A percentile compares a stretch with the other conserved stretches of the same genome.
Conservation (phyloP, 2,329 filamentous ascomycete genomes). For the Laburnicola sp. region DNA sequence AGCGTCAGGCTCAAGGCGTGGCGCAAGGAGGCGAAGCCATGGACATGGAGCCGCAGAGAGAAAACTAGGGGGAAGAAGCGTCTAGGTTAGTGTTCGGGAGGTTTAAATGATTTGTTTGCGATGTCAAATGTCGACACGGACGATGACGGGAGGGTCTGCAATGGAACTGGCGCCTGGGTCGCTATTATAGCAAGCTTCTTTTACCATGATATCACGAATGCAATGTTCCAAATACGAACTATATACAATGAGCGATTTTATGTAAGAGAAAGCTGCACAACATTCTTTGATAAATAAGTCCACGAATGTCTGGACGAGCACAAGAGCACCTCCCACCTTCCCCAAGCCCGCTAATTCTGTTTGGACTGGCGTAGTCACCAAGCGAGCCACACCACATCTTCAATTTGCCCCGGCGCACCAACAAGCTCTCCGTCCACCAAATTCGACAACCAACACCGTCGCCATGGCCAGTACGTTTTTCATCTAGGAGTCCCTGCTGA, state of each 20-base stretch:
- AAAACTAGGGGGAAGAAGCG: conserved; percentile 14
- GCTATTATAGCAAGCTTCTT: conserved; percentile 1
- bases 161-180: conserved; percentile 1
- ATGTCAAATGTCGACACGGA: conserved; percentile 1
- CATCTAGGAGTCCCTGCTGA: conserved; percentile 16
- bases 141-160: background rate
- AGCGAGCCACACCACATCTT: conserved; percentile 26
- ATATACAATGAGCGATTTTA: too few species aligned
- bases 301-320: too few species aligned
- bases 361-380: too few species aligned
- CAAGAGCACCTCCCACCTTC: too few species aligned
- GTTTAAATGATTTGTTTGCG: background rate
- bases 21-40: conserved; percentile 26
- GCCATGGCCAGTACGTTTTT: conserved; percentile 70
- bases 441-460: conserved; percentile 49
- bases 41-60: conserved; percentile 26
- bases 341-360: too few species aligned
- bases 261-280: too few species aligned
- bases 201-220: conserved; percentile 9
- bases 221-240: background rate
- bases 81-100: background rate
- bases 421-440: too few species aligned
- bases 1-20: conserved; percentile 16
- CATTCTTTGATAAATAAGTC: too few species aligned
- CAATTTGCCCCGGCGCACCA: too few species aligned